phyloP scores from a whole-genome alignment of 2,329 filamentous ascomycete genomes.

The Aspergillus flavus region DNA sequence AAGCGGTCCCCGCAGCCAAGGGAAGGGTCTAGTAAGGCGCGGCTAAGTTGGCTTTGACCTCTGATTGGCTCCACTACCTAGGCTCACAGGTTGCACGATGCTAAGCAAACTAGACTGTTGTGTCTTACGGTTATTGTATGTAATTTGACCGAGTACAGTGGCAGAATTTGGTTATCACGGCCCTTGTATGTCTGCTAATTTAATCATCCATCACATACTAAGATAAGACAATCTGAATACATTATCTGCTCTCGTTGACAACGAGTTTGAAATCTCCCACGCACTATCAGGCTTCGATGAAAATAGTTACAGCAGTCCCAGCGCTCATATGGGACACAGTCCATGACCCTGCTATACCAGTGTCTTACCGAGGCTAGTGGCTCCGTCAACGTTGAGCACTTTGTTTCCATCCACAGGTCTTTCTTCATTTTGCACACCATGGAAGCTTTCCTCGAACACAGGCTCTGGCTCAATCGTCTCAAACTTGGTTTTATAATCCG shows the following conservation, averaged over 20 bases:
- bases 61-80: background rate
- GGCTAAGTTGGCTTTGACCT: constrained; percentile 22
- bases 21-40: constrained; percentile 11
- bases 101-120: background rate
- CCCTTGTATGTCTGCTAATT: background rate
- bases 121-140: background rate
- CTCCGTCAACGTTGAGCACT: constrained; percentile 38
- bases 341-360: background rate
- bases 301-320: background rate
- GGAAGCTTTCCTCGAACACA: constrained; percentile 84
- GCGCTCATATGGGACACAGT: background rate
- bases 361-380: constrained; percentile 47
- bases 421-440: constrained; percentile 64
- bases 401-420: constrained; percentile 13
- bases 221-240: background rate
- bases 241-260: background rate
- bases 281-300: background rate
- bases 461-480: constrained; percentile 87
- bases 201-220: background rate
- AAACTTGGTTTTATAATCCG: constrained; percentile 95
- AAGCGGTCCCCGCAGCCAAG: background rate
- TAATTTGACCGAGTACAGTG: background rate
- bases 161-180: background rate
- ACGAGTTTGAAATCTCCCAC: background rate
- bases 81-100: background rate